Conservation (phyloP, 2,329 filamentous ascomycete species). For the Chaetomium globosum region DNA sequence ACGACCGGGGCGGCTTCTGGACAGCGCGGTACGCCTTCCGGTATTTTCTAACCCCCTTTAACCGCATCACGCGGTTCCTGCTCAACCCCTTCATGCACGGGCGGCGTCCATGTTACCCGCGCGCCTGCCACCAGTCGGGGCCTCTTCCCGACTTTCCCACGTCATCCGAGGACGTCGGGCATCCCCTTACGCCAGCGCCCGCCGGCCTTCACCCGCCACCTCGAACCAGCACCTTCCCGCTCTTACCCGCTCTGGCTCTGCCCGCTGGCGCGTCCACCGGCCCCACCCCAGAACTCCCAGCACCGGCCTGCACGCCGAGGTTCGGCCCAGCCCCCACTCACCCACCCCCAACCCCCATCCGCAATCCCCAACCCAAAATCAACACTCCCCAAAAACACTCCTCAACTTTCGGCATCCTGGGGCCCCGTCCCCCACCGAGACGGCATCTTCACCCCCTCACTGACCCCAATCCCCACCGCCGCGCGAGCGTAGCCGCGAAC, state of each 20-base stretch:
- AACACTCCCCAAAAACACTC: background rate
- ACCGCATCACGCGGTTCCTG: slow-evolving; percentile 16
- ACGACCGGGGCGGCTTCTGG: slow-evolving; percentile 21
- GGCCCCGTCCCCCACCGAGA: background rate
- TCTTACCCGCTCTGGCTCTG: slow-evolving; percentile 21
- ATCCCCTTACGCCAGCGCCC: slow-evolving; percentile 16
- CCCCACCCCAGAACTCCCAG: slow-evolving; percentile 43
- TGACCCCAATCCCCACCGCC: background rate
- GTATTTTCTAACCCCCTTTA: slow-evolving; percentile 16
- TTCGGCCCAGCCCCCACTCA: slow-evolving; percentile 39
- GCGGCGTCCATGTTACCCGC: slow-evolving; percentile 16
- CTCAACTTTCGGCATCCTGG: slow-evolving; percentile 16
- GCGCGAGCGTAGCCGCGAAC: background rate
- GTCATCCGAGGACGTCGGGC: slow-evolving; percentile 11
- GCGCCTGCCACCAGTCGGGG: slow-evolving; percentile 11
- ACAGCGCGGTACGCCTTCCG: slow-evolving; percentile 30
- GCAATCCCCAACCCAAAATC: background rate
- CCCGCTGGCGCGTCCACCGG: background rate
- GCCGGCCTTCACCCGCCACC: background rate
- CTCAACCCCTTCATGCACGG: slow-evolving; percentile 20
- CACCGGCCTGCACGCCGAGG: slow-evolving; percentile 52
- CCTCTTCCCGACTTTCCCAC: slow-evolving; percentile 55
- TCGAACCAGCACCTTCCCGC: slow-evolving; percentile 2
- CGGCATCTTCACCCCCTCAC: too few relatives aligned
- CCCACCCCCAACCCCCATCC: too few relatives aligned